Conservation (phyloP, 441 rosid species). For the Aleurites moluccanus region DNA sequence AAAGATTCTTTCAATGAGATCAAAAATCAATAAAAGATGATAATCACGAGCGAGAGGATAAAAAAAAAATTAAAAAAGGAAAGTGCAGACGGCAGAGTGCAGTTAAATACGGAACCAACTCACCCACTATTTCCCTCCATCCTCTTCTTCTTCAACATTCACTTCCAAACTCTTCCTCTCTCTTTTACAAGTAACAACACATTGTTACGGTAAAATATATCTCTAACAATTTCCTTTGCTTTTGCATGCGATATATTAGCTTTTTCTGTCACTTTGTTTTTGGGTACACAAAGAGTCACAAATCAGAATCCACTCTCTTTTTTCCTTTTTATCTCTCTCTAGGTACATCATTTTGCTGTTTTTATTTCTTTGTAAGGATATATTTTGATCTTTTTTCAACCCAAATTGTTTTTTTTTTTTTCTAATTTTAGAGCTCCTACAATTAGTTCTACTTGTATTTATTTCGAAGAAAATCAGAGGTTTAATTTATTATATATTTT, state of each 20-base stretch:
- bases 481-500: no score
- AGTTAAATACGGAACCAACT: constrained; percentile 33
- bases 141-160: constrained; percentile 7
- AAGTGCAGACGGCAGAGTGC: neutral
- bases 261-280: neutral
- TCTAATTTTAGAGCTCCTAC: no score
- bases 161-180: neutral
- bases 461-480: no score
- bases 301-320: neutral
- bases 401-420: no score
- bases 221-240: neutral
- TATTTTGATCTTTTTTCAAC: neutral
- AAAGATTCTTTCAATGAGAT: neutral
- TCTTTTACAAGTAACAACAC: neutral
- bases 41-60: no score
- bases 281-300: neutral
- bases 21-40: neutral
- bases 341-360: neutral
- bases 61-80: neutral
- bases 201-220: neutral
- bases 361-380: neutral
- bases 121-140: neutral
- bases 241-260: no score
- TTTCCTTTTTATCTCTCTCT: neutral
- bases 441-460: no score